Conservation (phyloP, 2,329 filamentous ascomycete species). For the Blumeria graminis region DNA sequence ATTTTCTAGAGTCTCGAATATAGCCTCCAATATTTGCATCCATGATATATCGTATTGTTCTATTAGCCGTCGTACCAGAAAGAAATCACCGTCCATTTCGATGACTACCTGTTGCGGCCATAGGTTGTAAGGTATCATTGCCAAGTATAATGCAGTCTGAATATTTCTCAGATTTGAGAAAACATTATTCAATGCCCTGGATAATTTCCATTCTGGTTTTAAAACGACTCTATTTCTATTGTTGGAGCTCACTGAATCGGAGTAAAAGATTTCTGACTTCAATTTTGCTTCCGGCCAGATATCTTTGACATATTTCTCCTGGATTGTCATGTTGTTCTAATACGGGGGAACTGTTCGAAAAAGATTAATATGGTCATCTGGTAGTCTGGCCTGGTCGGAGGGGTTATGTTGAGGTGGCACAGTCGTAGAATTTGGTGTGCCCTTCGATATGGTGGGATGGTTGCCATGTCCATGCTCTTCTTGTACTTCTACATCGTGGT, state of each 20-base stretch:
- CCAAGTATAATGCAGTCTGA: neutral
- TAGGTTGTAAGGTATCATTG: neutral
- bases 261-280: neutral
- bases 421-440: no score
- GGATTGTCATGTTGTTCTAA: neutral
- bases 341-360: neutral
- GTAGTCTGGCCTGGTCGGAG: neutral
- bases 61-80: neutral
- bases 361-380: neutral
- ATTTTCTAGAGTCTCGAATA: neutral
- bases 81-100: neutral
- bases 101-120: neutral
- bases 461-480: no score
- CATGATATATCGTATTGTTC: neutral
- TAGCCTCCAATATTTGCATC: neutral
- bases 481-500: no score
- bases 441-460: no score
- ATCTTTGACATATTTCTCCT: neutral
- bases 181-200: neutral
- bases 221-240: neutral
- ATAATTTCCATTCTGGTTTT: neutral
- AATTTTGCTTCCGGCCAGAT: neutral
- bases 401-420: neutral
- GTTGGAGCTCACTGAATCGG: neutral
- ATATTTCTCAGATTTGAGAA: neutral